Evolutionary conservation across 352 stramenopile species (phyloP).

Genomic region (Globisporangium barbulae): DNA sequence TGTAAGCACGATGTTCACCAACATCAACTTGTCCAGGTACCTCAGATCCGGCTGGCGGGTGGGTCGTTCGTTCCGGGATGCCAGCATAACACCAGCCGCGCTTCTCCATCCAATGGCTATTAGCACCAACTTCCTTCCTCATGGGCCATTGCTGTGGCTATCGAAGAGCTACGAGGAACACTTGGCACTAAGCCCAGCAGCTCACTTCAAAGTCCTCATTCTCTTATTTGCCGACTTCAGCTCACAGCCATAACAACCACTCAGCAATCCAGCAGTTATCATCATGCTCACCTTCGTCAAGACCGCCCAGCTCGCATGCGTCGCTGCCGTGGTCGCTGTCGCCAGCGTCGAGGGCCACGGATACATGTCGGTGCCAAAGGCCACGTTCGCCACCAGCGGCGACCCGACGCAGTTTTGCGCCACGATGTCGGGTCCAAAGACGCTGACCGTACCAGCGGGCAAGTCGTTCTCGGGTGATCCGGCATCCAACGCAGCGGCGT

Average conservation of each 20-base stretch:
- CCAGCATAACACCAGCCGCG: too few relatives aligned
- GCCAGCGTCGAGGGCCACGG: conserved; percentile 1
- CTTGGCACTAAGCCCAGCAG: background rate
- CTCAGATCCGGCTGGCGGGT: too few relatives aligned
- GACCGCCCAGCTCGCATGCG: too few relatives aligned
- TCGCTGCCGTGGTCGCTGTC: background rate
- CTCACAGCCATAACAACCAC: background rate
- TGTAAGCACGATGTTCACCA: too few relatives aligned
- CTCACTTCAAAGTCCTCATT: background rate
- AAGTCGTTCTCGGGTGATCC: conserved; percentile 15
- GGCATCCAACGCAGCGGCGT: conserved; percentile 20
- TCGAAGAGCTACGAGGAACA: background rate
- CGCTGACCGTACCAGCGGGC: conserved; percentile 10
- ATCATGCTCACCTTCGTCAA: too few relatives aligned
- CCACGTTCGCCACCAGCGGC: conserved; percentile 9
- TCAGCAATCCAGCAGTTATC: background rate
- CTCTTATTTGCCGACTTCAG: background rate
- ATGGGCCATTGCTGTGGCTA: too few relatives aligned
- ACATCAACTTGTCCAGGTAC: too few relatives aligned
- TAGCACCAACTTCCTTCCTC: too few relatives aligned
- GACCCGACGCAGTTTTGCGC: conserved; percentile 14
- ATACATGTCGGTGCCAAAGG: conserved; percentile 6
- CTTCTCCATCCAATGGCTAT: too few relatives aligned
- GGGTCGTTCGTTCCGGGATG: too few relatives aligned
- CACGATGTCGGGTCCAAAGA: conserved; percentile 8